Conservation (phyloP, 2,329 filamentous ascomycete species). For the Ceratocystis smalleyi region DNA sequence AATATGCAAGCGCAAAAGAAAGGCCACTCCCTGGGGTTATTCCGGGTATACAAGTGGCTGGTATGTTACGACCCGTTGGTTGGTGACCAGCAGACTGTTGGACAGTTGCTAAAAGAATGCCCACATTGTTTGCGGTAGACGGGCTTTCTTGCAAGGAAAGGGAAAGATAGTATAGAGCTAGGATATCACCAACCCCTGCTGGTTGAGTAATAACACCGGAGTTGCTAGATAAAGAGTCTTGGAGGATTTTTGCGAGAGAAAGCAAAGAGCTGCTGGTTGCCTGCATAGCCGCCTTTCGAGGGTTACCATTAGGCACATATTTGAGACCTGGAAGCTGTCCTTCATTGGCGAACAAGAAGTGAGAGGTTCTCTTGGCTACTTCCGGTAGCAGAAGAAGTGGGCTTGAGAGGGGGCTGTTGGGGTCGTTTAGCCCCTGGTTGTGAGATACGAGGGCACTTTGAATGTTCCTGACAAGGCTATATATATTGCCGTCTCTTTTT, state of each 20-base stretch:
- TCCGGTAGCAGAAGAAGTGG: conserved; percentile 73
- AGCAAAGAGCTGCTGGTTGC: conserved; percentile 92
- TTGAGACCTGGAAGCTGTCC: conserved; percentile 68
- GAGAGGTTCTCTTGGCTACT: conserved; percentile 66
- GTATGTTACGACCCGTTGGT: neutral
- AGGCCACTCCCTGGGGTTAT: conserved; percentile 75
- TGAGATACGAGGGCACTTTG: conserved; percentile 48
- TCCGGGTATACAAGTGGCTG: conserved; percentile 47
- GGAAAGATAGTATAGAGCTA: conserved; percentile 89
- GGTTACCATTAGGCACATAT: conserved; percentile 52
- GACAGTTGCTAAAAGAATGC: conserved; percentile 87
- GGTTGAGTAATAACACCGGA: conserved; percentile 40
- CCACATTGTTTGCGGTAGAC: conserved; percentile 95
- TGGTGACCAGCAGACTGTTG: conserved; percentile 42
- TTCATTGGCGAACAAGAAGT: conserved; percentile 60
- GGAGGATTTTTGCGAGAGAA: conserved; percentile 92
- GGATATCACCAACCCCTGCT: conserved; percentile 72
- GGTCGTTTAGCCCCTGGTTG: neutral
- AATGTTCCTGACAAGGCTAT: conserved; percentile 63
- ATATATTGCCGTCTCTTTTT: conserved; percentile 51
- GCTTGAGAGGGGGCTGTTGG: neutral
- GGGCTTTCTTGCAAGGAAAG: conserved; percentile 88
- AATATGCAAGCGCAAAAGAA: conserved; percentile 77
- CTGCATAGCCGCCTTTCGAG: conserved; percentile 66
- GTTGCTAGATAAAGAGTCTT: conserved; percentile 79